Conservation (phyloP, 139 green algal genomes). For the Tetradesmus obliquus region DNA sequence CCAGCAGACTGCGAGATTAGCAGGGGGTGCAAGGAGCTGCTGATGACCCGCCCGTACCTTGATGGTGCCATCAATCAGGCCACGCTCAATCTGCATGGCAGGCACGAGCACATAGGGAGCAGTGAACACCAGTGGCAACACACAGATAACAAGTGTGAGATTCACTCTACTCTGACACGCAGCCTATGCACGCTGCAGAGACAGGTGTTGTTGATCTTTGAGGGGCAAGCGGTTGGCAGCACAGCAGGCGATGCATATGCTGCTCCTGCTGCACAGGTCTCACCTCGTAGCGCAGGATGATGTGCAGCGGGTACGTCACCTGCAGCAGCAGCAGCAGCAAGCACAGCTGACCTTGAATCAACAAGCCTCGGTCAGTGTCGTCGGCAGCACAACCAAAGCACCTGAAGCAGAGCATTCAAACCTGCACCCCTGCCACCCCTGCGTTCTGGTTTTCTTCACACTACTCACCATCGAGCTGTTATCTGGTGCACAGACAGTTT, state of each 20-base stretch:
- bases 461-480: no score
- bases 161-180: no score
- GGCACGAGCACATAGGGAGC: background rate
- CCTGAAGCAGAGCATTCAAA: no score
- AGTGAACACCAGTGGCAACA: constrained; percentile 55
- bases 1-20: background rate
- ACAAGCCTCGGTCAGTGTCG: no score
- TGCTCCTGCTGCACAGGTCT: background rate
- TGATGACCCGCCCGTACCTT: constrained; percentile 31
- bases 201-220: no score
- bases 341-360: background rate
- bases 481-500: no score
- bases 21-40: background rate
- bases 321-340: constrained; percentile 35
- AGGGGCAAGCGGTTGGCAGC: constrained; percentile 8
- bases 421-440: no score
- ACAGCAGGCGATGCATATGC: constrained; percentile 8
- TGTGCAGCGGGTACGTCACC: constrained; percentile 91
- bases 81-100: constrained; percentile 75
- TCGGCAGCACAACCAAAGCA: no score
- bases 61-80: constrained; percentile 80
- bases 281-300: constrained; percentile 84
- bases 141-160: no score
- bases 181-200: no score
- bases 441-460: no score